Evolutionary conservation across 2,329 filamentous ascomycete genomes (phyloP), one percentile per base, ranked within the genome.

Genomic region (Fusarium liriodendri): DNA sequence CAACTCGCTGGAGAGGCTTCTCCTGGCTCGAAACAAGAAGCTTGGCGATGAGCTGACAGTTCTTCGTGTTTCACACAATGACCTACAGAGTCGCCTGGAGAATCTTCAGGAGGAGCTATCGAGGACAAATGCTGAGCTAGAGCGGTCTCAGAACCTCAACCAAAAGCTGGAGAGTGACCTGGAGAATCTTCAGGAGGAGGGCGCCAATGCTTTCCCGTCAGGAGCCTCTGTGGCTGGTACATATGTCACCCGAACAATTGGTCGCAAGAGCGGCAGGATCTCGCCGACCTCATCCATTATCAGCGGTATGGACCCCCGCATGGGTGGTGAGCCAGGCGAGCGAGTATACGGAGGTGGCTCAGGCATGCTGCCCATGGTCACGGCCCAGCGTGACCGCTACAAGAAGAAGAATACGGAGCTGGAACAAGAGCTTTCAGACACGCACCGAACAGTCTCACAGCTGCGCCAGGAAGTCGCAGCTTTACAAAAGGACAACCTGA

Each of bases 251-350:
- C 83, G 87, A 14, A 87, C 86, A 42, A 87, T 88, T 2, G 88
- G 90, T 20, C 89, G 93, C 58, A 90, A 91, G 77, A 90, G 93
- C 33, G 90, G 92, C 45, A 86, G 88, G 59, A 90, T 93, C 18
- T 98, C 97, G 4, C 97, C 97, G 0, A 98, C 97, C 1, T 98
- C 96, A 5, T 98, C 96, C 22, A 98, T 99, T 78, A 98, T 99
- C 78, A 98, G 95, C 69, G 97, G 97, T n/a, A 95, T 98, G 80
- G 94, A 97, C 79, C 92, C 93, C 25, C 88, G 90, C 50, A 73
- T 77, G 47, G 85, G 84, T 57, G 81, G 83, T 10, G 83, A 87
- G 42, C 71, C 68, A 13, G 85, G 87, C 18, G 93, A 95, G 55
- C 87, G 92, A 10, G 88, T 92, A 64, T 78, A 78, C 29, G 93